Evolutionary conservation across 2,329 filamentous ascomycete genomes (phyloP).

Genomic region (Ophiocordyceps camponoti-leonardi): DNA sequence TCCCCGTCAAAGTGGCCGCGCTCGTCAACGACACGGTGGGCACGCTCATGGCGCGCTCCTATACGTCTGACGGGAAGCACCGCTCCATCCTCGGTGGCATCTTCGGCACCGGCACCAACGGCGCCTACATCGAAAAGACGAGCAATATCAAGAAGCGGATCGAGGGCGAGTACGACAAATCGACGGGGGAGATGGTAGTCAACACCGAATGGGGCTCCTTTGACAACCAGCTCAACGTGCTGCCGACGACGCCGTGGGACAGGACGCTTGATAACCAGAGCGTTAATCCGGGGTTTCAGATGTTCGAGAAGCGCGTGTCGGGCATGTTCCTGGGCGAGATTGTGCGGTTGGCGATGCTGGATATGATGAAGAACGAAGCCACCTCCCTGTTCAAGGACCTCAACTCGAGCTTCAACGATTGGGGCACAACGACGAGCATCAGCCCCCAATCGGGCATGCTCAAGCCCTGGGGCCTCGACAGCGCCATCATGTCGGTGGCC

Average conservation of each 20-base stretch:
- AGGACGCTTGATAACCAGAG: slow-evolving; percentile 58
- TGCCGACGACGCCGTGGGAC: slow-evolving; percentile 79
- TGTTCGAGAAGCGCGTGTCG: slow-evolving; percentile 97
- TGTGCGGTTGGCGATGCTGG: slow-evolving; percentile 57
- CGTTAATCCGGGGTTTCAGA: slow-evolving; percentile 85
- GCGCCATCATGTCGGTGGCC: slow-evolving; percentile 72
- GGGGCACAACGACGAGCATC: slow-evolving; percentile 52
- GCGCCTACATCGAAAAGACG: slow-evolving; percentile 89
- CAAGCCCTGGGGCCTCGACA: slow-evolving; percentile 79
- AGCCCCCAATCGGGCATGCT: slow-evolving; percentile 49
- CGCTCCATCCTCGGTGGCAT: slow-evolving; percentile 87
- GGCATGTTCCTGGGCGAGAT: slow-evolving; percentile 98
- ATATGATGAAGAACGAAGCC: slow-evolving; percentile 50
- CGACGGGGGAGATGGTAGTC: slow-evolving; percentile 87
- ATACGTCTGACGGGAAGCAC: slow-evolving; percentile 77
- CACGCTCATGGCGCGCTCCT: slow-evolving; percentile 93
- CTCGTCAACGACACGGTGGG: slow-evolving; percentile 96
- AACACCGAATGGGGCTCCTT: slow-evolving; percentile 99
- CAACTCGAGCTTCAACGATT: slow-evolving; percentile 55
- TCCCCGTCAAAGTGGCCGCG: slow-evolving; percentile 88
- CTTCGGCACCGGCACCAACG: slow-evolving; percentile 94
- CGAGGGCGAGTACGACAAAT: slow-evolving; percentile 53
- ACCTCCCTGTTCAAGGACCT: slow-evolving; percentile 61
- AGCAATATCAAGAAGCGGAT: slow-evolving; percentile 66
- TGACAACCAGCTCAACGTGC: slow-evolving; percentile 77